Evolutionary conservation across 768 basidiomycete genomes (phyloP).

Genomic region (Termitomyces sp.): DNA sequence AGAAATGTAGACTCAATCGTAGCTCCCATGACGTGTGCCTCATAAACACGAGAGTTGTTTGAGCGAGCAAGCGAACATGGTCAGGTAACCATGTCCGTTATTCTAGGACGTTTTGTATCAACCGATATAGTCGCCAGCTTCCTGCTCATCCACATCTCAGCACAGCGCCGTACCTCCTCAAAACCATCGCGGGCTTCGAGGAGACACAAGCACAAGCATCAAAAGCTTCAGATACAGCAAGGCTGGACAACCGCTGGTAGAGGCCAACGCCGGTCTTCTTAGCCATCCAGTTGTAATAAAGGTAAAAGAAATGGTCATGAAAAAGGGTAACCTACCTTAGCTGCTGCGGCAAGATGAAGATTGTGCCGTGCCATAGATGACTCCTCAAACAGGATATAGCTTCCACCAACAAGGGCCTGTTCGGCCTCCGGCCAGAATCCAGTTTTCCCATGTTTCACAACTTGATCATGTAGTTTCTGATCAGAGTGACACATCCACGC

Average conservation of each 20-base stretch:
- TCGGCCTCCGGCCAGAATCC: slow-evolving; percentile 77
- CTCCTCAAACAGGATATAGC: slow-evolving; percentile 77
- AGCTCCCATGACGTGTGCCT: slow-evolving; percentile 80
- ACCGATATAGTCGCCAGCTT: slow-evolving; percentile 48
- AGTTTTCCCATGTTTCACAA: slow-evolving; percentile 47
- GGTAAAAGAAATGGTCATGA: slow-evolving; percentile 7
- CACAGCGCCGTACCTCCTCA: slow-evolving; percentile 15
- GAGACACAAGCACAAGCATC: slow-evolving; percentile 7
- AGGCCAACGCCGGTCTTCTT: slow-evolving; percentile 91
- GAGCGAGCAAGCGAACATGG: slow-evolving; percentile 40
- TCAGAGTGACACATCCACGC: slow-evolving; percentile 98
- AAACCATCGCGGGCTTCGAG: slow-evolving; percentile 64
- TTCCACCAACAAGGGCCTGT: slow-evolving; percentile 83
- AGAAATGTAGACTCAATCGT: slow-evolving; percentile 76
- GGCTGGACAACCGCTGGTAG: slow-evolving; percentile 55
- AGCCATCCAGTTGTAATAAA: slow-evolving; percentile 44
- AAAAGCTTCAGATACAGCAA: slow-evolving; percentile 15
- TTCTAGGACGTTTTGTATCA: slow-evolving; percentile 96
- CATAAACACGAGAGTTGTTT: slow-evolving; percentile 83
- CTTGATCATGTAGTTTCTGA: slow-evolving; percentile 71
- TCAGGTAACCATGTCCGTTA: slow-evolving; percentile 21
- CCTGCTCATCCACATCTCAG: slow-evolving; percentile 16
- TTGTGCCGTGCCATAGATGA: slow-evolving; percentile 49
- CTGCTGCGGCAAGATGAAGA: slow-evolving; percentile 35
- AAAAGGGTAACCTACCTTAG: slow-evolving; percentile 46